These are phyloP conservation scores for Metarhizium guizhouense DNA, from an alignment of 2,329 filamentous ascomycete genomes.

Conservation along the genomic window DNA sequence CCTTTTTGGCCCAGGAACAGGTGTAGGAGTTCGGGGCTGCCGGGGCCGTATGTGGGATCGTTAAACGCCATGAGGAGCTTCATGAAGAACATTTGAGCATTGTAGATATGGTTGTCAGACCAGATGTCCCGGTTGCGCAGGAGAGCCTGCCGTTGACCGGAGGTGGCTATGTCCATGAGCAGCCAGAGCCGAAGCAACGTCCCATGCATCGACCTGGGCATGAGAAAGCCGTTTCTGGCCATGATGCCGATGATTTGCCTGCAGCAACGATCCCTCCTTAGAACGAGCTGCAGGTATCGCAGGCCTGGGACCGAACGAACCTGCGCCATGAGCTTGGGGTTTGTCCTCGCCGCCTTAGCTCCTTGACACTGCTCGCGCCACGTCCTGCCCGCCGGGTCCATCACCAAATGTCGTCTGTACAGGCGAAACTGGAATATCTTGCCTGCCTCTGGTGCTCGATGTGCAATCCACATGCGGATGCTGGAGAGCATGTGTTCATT, in stretches of 20 bases:
- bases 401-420: conserved; percentile 48
- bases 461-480: conserved; percentile 44
- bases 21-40: conserved; percentile 40
- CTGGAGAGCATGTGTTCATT: conserved; percentile 50
- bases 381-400: conserved; percentile 46
- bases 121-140: conserved; percentile 46
- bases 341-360: background rate
- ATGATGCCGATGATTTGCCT: conserved; percentile 56
- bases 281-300: conserved; percentile 59
- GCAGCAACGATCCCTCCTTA: conserved; percentile 45
- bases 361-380: conserved; percentile 17
- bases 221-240: conserved; percentile 45
- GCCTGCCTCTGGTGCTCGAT: conserved; percentile 45
- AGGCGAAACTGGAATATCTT: conserved; percentile 51
- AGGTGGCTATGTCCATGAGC: conserved; percentile 57
- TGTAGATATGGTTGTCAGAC: conserved; percentile 50
- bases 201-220: conserved; percentile 37
- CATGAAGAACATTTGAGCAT: conserved; percentile 55
- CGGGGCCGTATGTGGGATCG: conserved; percentile 49
- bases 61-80: conserved; percentile 65
- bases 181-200: conserved; percentile 63
- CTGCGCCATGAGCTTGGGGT: conserved; percentile 12
- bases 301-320: conserved; percentile 52
- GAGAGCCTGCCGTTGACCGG: conserved; percentile 41
- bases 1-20: conserved; percentile 51